These are phyloP conservation scores for Alternaria arbusti DNA, from an alignment of 2,329 filamentous ascomycete genomes.

Conservation along the genomic window DNA sequence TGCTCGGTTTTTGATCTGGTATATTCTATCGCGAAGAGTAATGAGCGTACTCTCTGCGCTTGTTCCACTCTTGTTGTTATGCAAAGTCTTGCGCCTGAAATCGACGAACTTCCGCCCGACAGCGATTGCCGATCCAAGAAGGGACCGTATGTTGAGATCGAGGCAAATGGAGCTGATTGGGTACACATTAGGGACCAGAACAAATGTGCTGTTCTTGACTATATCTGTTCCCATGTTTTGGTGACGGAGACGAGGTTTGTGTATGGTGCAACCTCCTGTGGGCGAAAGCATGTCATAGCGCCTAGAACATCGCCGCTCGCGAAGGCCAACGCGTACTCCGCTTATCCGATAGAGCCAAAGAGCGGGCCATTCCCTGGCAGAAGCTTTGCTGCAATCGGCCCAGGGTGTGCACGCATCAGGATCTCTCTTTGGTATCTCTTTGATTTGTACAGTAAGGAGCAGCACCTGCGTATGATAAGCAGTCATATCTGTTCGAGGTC, in stretches of 20 bases:
- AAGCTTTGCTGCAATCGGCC: not conserved
- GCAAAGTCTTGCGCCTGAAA: not conserved
- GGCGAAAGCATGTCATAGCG: too few relatives aligned
- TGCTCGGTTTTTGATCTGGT: not conserved
- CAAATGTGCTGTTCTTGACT: not conserved
- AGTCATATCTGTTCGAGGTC: too few relatives aligned
- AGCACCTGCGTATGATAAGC: too few relatives aligned
- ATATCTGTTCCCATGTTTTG: not conserved
- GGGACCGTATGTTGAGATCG: not conserved
- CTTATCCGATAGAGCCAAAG: not conserved
- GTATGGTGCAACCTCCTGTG: too few relatives aligned
- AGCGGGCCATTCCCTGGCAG: too few relatives aligned
- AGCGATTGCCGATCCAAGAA: not conserved
- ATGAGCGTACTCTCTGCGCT: not conserved
- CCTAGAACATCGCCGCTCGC: too few relatives aligned
- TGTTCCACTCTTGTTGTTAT: not conserved
- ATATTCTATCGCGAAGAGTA: not conserved
- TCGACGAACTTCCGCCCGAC: not conserved
- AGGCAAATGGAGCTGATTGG: not conserved
- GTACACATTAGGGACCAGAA: not conserved
- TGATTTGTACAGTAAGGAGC: not conserved
- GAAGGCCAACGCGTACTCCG: not conserved
- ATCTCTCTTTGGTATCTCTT: not conserved
- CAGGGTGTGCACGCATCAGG: not conserved
- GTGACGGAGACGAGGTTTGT: too few relatives aligned